These are phyloP conservation scores for Geranium rotundifolium DNA, from an alignment of 345 rosid species.

Conservation along the genomic window DNA sequence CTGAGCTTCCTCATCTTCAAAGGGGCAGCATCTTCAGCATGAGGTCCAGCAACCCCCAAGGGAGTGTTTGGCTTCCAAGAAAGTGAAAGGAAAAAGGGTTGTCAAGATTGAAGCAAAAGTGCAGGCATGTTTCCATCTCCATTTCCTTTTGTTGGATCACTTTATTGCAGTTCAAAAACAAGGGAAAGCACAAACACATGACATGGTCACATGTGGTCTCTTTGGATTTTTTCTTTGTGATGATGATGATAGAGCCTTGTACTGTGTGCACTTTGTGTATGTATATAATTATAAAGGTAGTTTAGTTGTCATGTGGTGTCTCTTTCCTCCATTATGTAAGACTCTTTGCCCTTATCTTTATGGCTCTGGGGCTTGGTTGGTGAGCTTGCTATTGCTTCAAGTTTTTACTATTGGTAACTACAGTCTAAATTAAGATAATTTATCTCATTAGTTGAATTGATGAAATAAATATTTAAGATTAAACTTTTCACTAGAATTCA, in stretches of 20 bases:
- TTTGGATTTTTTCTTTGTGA: background rate
- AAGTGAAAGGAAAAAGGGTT: too few species aligned
- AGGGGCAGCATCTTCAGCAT: conserved; percentile 19
- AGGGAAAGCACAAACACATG: background rate
- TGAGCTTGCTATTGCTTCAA: background rate
- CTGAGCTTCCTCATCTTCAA: conserved; percentile 45
- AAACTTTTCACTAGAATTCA: too few species aligned
- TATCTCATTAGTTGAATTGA: too few species aligned
- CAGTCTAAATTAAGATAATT: too few species aligned
- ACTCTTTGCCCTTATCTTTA: background rate
- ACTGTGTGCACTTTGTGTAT: background rate
- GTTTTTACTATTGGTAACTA: too few species aligned
- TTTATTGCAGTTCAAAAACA: too few species aligned
- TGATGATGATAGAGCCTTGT: background rate
- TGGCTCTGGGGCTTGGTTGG: background rate
- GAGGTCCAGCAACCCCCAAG: too few species aligned
- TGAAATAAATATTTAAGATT: too few species aligned
- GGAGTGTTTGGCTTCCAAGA: too few species aligned
- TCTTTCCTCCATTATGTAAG: background rate
- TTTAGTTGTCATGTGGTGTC: background rate
- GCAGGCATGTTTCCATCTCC: too few species aligned
- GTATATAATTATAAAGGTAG: background rate
- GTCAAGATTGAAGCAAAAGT: too few species aligned
- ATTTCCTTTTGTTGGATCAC: too few species aligned
- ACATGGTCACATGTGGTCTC: background rate